Conservation (phyloP, 2,329 filamentous ascomycete species). For the Calcarisporium arbuscula region DNA sequence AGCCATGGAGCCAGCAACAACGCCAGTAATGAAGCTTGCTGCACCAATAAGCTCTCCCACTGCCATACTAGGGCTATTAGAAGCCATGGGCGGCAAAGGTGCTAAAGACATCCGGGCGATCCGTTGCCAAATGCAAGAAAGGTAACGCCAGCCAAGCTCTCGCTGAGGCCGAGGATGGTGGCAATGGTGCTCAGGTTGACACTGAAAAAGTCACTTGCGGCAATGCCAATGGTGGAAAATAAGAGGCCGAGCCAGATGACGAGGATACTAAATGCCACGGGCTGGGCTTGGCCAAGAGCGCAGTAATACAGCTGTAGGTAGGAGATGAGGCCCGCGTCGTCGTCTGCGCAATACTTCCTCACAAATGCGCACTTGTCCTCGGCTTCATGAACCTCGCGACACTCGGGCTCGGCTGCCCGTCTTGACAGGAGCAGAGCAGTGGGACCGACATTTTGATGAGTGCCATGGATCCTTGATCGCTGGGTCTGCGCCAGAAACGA, state of each 20-base stretch:
- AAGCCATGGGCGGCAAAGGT: conserved; percentile 97
- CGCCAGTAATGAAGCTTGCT: conserved; percentile 90
- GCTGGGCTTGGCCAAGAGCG: conserved; percentile 58
- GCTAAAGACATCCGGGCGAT: conserved; percentile 94
- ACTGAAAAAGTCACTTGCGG: conserved; percentile 97
- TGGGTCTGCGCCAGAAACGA: conserved; percentile 30
- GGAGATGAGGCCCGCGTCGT: conserved; percentile 82
- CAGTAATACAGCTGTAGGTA: conserved; percentile 94
- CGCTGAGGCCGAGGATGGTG: conserved; percentile 81
- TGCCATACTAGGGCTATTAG: conserved; percentile 93
- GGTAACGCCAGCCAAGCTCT: conserved; percentile 93
- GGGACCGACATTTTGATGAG: conserved; percentile 6
- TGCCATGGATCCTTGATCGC: conserved; percentile 4
- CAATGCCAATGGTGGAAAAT: conserved; percentile 95
- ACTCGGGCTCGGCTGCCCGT: conserved; percentile 43
- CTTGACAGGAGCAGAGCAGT: conserved; percentile 18
- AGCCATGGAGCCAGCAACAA: conserved; percentile 96
- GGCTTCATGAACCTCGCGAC: conserved; percentile 70
- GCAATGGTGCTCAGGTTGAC: conserved; percentile 93
- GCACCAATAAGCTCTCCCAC: conserved; percentile 93
- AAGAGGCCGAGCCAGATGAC: conserved; percentile 80
- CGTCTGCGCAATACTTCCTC: conserved; percentile 72
- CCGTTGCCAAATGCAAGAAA: conserved; percentile 97
- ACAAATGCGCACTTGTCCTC: conserved; percentile 84
- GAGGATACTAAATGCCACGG: conserved; percentile 72